Evolutionary conservation across 2,329 filamentous ascomycete genomes (phyloP), one percentile per base, ranked within the genome.

Genomic region (Hypoxylon sp.): DNA sequence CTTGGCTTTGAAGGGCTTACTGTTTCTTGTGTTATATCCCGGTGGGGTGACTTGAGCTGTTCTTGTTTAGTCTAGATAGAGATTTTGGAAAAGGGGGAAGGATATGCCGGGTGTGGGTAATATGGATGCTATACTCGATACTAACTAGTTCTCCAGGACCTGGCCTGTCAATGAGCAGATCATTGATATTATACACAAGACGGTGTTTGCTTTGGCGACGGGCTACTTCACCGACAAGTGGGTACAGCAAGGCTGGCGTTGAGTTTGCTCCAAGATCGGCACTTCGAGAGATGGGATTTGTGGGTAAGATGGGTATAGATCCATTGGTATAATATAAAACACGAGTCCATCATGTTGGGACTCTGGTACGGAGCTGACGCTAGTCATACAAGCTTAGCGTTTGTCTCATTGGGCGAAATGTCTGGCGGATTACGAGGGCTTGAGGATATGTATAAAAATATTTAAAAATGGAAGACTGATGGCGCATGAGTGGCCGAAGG

Each of bases 161-260:
- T 48, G 25, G 27, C 46, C 2, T 40, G 46, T 33, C 6, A 59
- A 49, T 17, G 44, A 60, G 33, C 31, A 50, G 11, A 42, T 25
- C 33, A 51, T 51, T 27, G 46, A 51, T 44, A 54, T 53, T 7
- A 8, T 53, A n/a, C 49, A 31, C 42, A 46, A 33, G 48, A 30
- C 35, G 14, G 14, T 61, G 57, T 61, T 61, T 61, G 57, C 57
- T 25, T 3, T 35, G 22, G 31, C 14, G 3, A 51, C 22, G 14
- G 31, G 35, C 13, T 46, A 44, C 37, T 61, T 61, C 48, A 61
- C 58, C 58, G 48, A 61, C 8, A 31, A 20, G 58, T 61, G 58
- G 58, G 46, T 53, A 61, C 27, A 25, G 22, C 25, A n/a, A 61
- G 13, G 35, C 17, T 44, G n/a, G 7, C 17, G 40, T 11, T 44